Base-by-base conservation (phyloP, 768 basidiomycete species). In the Sutorius australiensis region DNA sequence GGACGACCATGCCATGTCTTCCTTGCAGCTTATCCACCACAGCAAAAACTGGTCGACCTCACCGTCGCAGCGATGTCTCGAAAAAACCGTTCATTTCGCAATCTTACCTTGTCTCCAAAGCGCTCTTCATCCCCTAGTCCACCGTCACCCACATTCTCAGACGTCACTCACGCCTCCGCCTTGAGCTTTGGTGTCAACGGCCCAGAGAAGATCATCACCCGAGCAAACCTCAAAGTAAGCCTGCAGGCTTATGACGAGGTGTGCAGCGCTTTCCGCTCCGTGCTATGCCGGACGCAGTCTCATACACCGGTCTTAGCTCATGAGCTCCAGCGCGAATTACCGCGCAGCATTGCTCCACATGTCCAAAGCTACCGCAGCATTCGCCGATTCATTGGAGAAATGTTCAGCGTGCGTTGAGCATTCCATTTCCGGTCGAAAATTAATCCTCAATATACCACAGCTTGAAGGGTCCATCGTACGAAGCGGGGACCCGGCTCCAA, bases 131-230 rank as follows among this genome's bases (percentile, higher is more conserved):
- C 83, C 6, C 77, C 83, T 49, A 71, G 75, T 34, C 84, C 87
- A 50, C 87, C 89, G 2, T 93, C 91, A 24, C 91, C 91, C 48
- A 90, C 91, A 3, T 90, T 87, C 72, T 86, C 89, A 30, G 89
- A 92, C 17, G 75, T 81, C 21, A 93, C 92, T 10, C 82, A 89
- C 64, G 87, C 77, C 31, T 91, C 91, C 16, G 81, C 80, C 43
- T 80, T 90, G 73, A 81, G 87, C 67, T 87, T 90, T 68, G 88
- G 89, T 31, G 74, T 76, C 44, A 76, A 84, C 60, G 87, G 89
- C 7, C 87, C 87, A 37, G 76, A 81, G 58, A 91, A 89, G 77
- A 86, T 92, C 53, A 91, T 93, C 51, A 91, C 90, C 46, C 77
- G 90, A 38, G 75, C 82, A 14, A 80, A 93, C 71, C 77, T 93